phyloP scores from a whole-genome alignment of 305 asterid genomes.

The Solanum hybrid region DNA sequence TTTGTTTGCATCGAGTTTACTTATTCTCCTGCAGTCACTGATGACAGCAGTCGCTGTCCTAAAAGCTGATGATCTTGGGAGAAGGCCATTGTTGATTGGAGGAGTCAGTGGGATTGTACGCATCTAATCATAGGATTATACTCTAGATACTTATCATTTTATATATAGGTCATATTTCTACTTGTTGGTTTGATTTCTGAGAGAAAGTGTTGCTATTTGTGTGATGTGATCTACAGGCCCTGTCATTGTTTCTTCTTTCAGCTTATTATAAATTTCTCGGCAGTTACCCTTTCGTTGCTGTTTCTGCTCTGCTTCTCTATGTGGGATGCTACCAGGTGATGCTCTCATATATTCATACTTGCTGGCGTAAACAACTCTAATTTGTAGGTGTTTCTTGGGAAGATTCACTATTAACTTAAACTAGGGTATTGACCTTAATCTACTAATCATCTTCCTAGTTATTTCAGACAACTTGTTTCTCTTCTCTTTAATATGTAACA shows the following conservation, averaged over 20 bases:
- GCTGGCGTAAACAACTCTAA: not conserved
- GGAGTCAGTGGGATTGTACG: conserved; percentile 91
- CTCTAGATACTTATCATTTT: not conserved
- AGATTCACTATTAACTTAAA: not conserved
- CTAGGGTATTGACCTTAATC: not conserved
- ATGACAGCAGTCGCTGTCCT: conserved; percentile 94
- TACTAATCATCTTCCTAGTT: not conserved
- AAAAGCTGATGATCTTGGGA: conserved; percentile 92
- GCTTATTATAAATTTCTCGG: conserved; percentile 92
- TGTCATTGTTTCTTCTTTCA: conserved; percentile 83
- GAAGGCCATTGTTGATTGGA: conserved; percentile 80
- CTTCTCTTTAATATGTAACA: not conserved
- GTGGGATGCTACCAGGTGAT: conserved; percentile 97
- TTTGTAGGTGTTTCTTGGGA: not conserved
- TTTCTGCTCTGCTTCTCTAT: conserved; percentile 83
- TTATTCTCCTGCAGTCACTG: conserved; percentile 44
- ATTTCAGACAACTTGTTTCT: not conserved
- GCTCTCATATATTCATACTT: not conserved
- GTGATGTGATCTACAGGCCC: conserved; percentile 42
- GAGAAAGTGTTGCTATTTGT: not conserved
- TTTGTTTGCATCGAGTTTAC: not conserved
- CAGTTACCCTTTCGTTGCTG: conserved; percentile 75
- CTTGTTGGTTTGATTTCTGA: not conserved
- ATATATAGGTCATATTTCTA: not conserved
- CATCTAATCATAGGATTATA: conserved; percentile 4